Percentiles rank a stretch among this genome's conserved stretches.
Evolutionary conservation across 345 rosid genomes (phyloP).

Genomic region (Cardiospermum halicacabum): DNA sequence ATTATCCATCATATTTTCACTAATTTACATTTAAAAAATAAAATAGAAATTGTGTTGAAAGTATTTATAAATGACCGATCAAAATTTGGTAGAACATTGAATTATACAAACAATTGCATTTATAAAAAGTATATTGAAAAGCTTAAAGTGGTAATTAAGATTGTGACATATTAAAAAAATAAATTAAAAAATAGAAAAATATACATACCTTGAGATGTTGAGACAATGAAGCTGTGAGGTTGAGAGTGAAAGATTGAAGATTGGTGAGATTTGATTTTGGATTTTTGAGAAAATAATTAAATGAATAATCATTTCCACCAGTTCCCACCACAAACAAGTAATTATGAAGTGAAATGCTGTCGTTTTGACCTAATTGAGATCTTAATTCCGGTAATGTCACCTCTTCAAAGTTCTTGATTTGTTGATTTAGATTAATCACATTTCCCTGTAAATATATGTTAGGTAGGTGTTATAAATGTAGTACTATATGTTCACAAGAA

Average conservation of each 20-base stretch:
- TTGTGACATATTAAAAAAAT: too few species aligned
- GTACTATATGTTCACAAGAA: too few species aligned
- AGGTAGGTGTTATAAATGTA: too few species aligned
- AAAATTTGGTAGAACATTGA: too few species aligned
- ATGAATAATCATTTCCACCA: conserved; percentile 65
- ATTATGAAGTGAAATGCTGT: conserved; percentile 13
- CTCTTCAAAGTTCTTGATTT: conserved; percentile 43
- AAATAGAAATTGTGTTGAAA: too few species aligned
- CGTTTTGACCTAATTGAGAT: conserved; percentile 16
- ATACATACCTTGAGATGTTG: conserved; percentile 37
- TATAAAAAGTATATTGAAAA: too few species aligned
- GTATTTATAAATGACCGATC: too few species aligned
- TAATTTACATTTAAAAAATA: too few species aligned
- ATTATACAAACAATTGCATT: too few species aligned
- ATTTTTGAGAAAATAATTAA: conserved; percentile 42
- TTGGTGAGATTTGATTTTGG: conserved; percentile 13
- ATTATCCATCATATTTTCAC: neutral
- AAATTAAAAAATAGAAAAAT: too few species aligned
- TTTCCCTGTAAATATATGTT: conserved; percentile 39
- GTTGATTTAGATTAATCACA: conserved; percentile 44
- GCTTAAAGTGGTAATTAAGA: too few species aligned
- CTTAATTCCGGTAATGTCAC: conserved; percentile 34
- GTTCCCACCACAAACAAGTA: conserved; percentile 49
- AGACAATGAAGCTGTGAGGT: conserved; percentile 37
- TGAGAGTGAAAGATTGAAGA: conserved; percentile 39